These are phyloP conservation scores for Didymella sp. DNA, from an alignment of 2,329 filamentous ascomycete species.

Conservation along the genomic window DNA sequence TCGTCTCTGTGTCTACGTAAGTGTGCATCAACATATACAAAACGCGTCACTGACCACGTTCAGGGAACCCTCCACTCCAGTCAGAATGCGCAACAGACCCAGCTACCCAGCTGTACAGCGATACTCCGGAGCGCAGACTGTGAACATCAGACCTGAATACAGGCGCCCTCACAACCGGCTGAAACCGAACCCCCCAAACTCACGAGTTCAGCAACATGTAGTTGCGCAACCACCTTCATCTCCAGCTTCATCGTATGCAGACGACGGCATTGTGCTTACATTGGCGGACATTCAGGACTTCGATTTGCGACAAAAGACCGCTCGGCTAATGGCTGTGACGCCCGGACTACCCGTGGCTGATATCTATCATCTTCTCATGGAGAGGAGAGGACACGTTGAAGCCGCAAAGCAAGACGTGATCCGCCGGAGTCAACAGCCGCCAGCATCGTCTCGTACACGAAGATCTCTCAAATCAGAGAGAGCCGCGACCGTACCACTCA, in stretches of 20 bases:
- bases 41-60: neutral
- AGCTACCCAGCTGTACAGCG: neutral
- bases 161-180: neutral
- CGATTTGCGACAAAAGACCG: conserved; percentile 22
- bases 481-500: neutral
- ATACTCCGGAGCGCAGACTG: neutral
- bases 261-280: conserved; percentile 1
- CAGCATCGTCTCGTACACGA: neutral
- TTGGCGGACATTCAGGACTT: conserved; percentile 27
- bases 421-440: neutral
- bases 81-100: neutral
- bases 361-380: conserved; percentile 26
- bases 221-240: neutral
- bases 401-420: conserved; percentile 7
- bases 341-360: conserved; percentile 25
- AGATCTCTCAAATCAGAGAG: neutral
- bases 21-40: neutral
- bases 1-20: neutral
- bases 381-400: conserved; percentile 17
- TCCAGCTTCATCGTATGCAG: neutral
- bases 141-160: neutral
- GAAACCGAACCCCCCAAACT: neutral
- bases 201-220: neutral
- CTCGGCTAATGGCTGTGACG: conserved; percentile 28
- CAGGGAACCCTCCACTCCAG: neutral